Evolutionary conservation across 78 protist genomes (phyloP), one percentile per base, ranked within the genome.

Genomic region (Dictyostelium purpureum): DNA sequence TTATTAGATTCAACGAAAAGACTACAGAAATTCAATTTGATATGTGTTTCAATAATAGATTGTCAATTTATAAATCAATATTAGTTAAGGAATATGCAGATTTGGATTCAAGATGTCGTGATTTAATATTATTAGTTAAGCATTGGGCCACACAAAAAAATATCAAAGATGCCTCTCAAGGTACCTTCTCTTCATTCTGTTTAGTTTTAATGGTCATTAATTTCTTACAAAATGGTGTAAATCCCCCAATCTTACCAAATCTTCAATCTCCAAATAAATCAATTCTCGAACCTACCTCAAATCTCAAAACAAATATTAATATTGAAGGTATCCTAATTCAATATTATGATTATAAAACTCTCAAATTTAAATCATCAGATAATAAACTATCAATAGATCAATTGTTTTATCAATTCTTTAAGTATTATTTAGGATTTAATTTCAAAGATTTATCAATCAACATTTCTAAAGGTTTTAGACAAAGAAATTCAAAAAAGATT

Each of bases 121-220:
- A 2, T 54, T 43, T 76, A 28, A 51, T 76, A 40, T 21, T 76
- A 40, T 18, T 76, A 24, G 45, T 76, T 67, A 76, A 76, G 47
- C 54, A 76, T 37, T 76, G 82, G 82, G 5, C 70, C 2, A 24
- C 63, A 33, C 12, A 31, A 56, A 74, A 76, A 33, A 26, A 54
- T 38, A 76, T 76, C 65, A 76, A 76, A 5, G 67, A 56, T 21
- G 69, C 70, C 3, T 16, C 28, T 2, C 24, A 19, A 14, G 61
- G 61, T 7, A 54, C 63, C n/a, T 67, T 76, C 14, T 76, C 82
- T 2, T 76, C 82, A 1, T 76, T 47, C 45, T 21, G 71, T 18
- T 76, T 26, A 31, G 7, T 38, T 21, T 54, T 54, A 37, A 76
- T 76, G 82, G 40, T 76, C 3, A 56, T 76, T 4, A 21, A 31